Base-by-base conservation (phyloP, 139 green algal genomes). In the Chlorella sorokiniana region DNA sequence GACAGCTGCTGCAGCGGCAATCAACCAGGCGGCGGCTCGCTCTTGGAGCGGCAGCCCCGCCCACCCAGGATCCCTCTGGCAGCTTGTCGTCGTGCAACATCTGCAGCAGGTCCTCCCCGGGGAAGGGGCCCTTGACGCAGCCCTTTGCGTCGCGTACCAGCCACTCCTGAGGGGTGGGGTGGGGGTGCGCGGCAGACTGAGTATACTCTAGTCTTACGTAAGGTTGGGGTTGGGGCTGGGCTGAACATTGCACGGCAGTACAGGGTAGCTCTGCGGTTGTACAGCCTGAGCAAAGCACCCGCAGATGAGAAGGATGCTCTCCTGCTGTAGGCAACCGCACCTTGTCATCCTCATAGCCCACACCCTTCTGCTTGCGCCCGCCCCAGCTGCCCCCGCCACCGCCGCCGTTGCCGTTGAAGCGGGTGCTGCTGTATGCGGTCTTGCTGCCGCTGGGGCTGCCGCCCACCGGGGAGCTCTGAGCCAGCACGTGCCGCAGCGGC, bases 21-120 rank as follows among this genome's bases (percentile, higher is more conserved):
- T 14, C 18, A 63, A 14, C 11, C 16, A 8, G 18, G n/a, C 18
- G 11, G 18, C 54, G 22, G 5, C 8, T 14, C 54, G 5, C 54
- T 20, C 22, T 14, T 5, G 5, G 54, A 22, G 16, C 16, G 11
- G n/a, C 40, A 1, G 20, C 7, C 3, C 5, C 61, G 1, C 67
- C 22, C 35, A 51, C 72, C 51, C n/a, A 35, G 0, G 51, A 51
- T 20, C 51, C 54, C 23, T 79, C 72, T 5, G 33, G 51, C 72
- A 79, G 72, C 23, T 33, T 67, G 52, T 81, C 75, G 59, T 61
- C n/a, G 51, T 72, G 38, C 59, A 81, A 41, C 75, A 81, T 70
- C 29, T 67, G n/a, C 4, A 72, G 56, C 75, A 81, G 40, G 59
- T 70, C 59, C 8, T 44, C 5, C 4, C 75, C 75, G 40, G 75